Conservation (phyloP, 352 stramenopile species). For the Saprolegnia parasitica region DNA sequence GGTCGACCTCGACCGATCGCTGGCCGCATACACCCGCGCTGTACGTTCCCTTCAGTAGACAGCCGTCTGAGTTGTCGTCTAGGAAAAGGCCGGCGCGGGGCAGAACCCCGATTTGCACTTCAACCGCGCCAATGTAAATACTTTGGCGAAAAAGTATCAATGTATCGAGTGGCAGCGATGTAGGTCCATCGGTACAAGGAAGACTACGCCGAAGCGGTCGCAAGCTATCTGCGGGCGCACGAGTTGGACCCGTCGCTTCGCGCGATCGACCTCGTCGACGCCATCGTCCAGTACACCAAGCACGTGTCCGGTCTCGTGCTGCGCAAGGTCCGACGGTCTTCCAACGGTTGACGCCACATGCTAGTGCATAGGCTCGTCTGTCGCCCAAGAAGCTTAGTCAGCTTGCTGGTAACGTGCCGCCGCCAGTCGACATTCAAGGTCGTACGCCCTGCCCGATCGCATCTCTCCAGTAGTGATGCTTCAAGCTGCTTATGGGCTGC, state of each 20-base stretch:
- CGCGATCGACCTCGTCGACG: constrained; percentile 16
- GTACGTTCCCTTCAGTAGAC: background rate
- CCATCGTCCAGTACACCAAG: constrained; percentile 16
- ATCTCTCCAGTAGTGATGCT: constrained; percentile 15
- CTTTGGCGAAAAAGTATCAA: background rate
- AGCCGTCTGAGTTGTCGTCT: no score
- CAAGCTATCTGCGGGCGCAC: constrained; percentile 22
- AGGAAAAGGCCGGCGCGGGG: constrained; percentile 21
- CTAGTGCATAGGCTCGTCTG: background rate
- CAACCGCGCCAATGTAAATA: constrained; percentile 26
- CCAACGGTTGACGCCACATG: background rate
- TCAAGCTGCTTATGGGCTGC: background rate
- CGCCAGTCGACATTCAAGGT: constrained; percentile 14
- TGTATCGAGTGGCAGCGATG: background rate
- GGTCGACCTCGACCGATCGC: constrained; percentile 23
- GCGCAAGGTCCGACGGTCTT: constrained; percentile 10
- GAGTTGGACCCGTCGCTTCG: constrained; percentile 27
- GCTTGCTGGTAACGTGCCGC: constrained; percentile 4
- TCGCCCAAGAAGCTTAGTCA: background rate
- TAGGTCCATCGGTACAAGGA: constrained; percentile 28
- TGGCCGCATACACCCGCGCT: constrained; percentile 21
- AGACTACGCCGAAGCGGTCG: constrained; percentile 23
- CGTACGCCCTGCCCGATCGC: constrained; percentile 5
- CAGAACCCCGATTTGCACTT: constrained; percentile 28
- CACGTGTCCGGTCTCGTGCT: constrained; percentile 17